Conservation (phyloP, 1,139 yeast species). For the Hyphopichia fennica region DNA sequence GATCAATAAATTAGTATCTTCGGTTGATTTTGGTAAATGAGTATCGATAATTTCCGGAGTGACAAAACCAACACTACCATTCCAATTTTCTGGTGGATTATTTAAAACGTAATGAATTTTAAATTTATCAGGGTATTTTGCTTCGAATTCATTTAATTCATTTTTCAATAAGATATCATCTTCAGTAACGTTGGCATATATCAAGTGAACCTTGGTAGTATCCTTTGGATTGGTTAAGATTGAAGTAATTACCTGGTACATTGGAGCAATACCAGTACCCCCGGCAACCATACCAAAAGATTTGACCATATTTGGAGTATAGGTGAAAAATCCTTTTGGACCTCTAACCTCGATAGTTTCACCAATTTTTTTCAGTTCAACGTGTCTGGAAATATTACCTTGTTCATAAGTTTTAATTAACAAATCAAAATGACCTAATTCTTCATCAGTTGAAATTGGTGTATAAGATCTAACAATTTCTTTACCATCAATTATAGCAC, state of each 20-base stretch:
- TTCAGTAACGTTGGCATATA: slow-evolving; percentile 77
- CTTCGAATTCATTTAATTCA: slow-evolving; percentile 68
- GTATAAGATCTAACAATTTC: slow-evolving; percentile 91
- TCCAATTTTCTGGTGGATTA: slow-evolving; percentile 53
- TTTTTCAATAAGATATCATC: slow-evolving; percentile 75
- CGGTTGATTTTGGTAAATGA: slow-evolving; percentile 60
- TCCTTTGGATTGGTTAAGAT: slow-evolving; percentile 74
- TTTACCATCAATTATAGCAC: slow-evolving; percentile 66
- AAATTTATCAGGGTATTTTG: slow-evolving; percentile 72
- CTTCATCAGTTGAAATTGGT: slow-evolving; percentile 85
- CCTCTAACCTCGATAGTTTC: slow-evolving; percentile 62
- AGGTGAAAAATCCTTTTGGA: slow-evolving; percentile 90
- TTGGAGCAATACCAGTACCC: slow-evolving; percentile 95
- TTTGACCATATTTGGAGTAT: slow-evolving; percentile 79
- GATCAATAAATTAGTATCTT: slow-evolving; percentile 69
- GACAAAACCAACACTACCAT: slow-evolving; percentile 62
- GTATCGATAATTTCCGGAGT: slow-evolving; percentile 63
- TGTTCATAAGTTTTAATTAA: slow-evolving; percentile 89
- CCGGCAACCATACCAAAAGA: slow-evolving; percentile 87
- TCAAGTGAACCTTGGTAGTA: slow-evolving; percentile 77
- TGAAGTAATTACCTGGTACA: slow-evolving; percentile 79
- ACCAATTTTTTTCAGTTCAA: slow-evolving; percentile 60
- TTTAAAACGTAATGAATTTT: slow-evolving; percentile 80
- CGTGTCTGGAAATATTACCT: slow-evolving; percentile 82
- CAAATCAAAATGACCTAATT: slow-evolving; percentile 84